These are phyloP conservation scores for Luffa acutangula DNA, from an alignment of 306 rosid genomes.

Conservation along the genomic window DNA sequence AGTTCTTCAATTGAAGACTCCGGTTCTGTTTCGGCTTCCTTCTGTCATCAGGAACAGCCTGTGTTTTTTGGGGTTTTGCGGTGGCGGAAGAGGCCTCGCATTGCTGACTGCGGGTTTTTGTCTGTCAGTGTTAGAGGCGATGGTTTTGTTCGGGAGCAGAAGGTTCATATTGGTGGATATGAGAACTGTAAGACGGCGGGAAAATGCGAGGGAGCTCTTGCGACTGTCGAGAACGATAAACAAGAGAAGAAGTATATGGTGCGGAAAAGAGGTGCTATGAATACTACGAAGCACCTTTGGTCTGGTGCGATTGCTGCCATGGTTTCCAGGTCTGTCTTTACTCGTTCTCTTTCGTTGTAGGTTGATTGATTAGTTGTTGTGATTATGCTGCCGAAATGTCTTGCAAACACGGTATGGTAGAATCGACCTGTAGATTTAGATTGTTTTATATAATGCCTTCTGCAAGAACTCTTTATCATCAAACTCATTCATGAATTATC, in stretches of 20 bases:
- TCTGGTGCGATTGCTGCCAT: constrained; percentile 95
- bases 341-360: neutral
- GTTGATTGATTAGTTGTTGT: neutral
- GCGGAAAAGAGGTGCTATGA: constrained; percentile 49
- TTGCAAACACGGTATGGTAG: neutral
- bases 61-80: constrained; percentile 12
- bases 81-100: constrained; percentile 14
- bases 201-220: neutral
- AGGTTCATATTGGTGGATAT: constrained; percentile 34
- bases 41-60: constrained; percentile 8
- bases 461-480: neutral
- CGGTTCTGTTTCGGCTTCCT: constrained; percentile 14
- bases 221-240: constrained; percentile 18
- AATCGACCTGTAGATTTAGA: neutral
- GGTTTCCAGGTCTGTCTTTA: constrained; percentile 72
- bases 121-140: constrained; percentile 56
- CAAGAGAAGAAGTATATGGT: constrained; percentile 31
- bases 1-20: constrained; percentile 12
- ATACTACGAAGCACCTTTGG: constrained; percentile 88
- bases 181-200: constrained; percentile 29
- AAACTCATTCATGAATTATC: neutral
- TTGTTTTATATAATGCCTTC: neutral
- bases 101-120: constrained; percentile 33
- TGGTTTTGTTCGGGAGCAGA: constrained; percentile 33
- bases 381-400: neutral